phyloP scores from a whole-genome alignment of 2,329 filamentous ascomycete species.

The Colletotrichum lindemuthianum region DNA sequence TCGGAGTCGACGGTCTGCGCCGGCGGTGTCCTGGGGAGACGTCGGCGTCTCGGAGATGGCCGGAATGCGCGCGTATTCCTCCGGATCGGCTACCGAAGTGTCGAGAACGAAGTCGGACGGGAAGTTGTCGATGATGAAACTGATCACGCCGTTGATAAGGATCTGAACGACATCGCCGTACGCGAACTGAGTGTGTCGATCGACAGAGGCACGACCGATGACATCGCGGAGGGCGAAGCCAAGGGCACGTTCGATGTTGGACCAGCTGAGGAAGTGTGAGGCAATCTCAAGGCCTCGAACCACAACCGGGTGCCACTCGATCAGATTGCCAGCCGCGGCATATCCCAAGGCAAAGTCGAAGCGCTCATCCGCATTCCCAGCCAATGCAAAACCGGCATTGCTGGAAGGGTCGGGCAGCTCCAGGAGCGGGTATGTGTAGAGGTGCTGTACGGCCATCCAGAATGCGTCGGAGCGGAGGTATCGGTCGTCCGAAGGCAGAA shows the following conservation, averaged over 20 bases:
- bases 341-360: conserved; percentile 71
- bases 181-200: conserved; percentile 51
- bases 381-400: conserved; percentile 45
- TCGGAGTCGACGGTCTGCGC: conserved; percentile 58
- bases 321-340: conserved; percentile 68
- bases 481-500: conserved; percentile 60
- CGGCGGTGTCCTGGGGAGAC: conserved; percentile 47
- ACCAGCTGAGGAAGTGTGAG: conserved; percentile 67
- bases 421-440: conserved; percentile 66
- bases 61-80: conserved; percentile 55
- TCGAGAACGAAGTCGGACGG: conserved; percentile 70
- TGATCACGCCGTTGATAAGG: conserved; percentile 65
- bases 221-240: conserved; percentile 63
- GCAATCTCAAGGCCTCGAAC: conserved; percentile 69
- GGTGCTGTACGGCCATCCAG: conserved; percentile 64
- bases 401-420: conserved; percentile 45
- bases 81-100: conserved; percentile 48
- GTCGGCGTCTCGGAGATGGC: conserved; percentile 53
- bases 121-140: conserved; percentile 70
- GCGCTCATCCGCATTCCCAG: conserved; percentile 53
- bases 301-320: conserved; percentile 65
- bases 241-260: conserved; percentile 69
- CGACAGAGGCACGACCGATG: conserved; percentile 37
- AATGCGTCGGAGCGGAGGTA: conserved; percentile 67
- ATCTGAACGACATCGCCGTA: conserved; percentile 65